A percentile compares a stretch with the other conserved stretches of the same genome.
These are phyloP conservation scores for Tagetes patula DNA, from an alignment of 129 eudicot genomes.

Conservation along the genomic window DNA sequence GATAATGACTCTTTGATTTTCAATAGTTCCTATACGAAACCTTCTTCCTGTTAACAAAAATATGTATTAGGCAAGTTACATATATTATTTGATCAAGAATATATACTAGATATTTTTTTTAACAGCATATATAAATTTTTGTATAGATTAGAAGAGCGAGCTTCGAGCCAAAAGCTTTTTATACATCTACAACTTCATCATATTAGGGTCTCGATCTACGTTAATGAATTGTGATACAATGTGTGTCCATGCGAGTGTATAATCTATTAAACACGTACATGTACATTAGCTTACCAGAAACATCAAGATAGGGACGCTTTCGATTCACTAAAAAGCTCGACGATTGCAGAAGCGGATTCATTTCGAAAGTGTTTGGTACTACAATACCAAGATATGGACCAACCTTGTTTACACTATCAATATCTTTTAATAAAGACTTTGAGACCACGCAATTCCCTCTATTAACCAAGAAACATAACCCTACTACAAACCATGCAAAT, in stretches of 20 bases:
- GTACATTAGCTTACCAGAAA: slow-evolving; percentile 42
- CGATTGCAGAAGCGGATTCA: slow-evolving; percentile 52
- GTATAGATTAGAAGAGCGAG: too few relatives aligned
- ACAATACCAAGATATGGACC: slow-evolving; percentile 57
- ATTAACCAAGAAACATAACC: slow-evolving; percentile 29
- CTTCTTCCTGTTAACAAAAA: slow-evolving; percentile 44
- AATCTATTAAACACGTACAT: not conserved
- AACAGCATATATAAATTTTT: too few relatives aligned
- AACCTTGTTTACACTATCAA: slow-evolving; percentile 36
- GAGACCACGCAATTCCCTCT: slow-evolving; percentile 31
- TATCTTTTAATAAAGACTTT: slow-evolving; percentile 26
- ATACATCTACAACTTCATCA: too few relatives aligned
- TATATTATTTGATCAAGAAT: not conserved
- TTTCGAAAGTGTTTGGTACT: slow-evolving; percentile 48
- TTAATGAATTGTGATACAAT: not conserved
- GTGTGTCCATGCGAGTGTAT: too few relatives aligned
- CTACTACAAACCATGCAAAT: slow-evolving; percentile 35
- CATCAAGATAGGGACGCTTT: slow-evolving; percentile 38
- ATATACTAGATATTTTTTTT: not conserved
- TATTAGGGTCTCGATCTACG: not conserved
- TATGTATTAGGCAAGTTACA: not conserved
- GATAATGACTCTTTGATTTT: slow-evolving; percentile 36
- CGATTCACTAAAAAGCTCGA: slow-evolving; percentile 37
- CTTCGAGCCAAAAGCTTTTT: too few relatives aligned
- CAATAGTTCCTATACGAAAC: slow-evolving; percentile 46